These are phyloP conservation scores for Tetradesmus obliquus DNA, from an alignment of 139 green algal genomes.

Conservation along the genomic window DNA sequence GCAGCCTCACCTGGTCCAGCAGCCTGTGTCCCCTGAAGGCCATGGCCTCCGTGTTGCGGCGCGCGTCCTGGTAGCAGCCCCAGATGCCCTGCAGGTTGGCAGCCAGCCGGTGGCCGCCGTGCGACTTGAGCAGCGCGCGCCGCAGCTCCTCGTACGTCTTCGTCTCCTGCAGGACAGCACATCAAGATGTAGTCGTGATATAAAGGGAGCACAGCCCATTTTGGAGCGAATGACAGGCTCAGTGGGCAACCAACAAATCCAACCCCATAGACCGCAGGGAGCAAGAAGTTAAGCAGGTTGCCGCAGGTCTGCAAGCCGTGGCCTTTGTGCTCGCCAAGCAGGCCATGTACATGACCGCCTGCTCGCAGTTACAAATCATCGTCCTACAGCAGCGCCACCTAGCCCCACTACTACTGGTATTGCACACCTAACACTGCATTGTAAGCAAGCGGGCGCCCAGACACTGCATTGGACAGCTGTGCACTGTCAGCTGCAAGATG, in stretches of 20 bases:
- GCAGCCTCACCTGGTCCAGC: conserved; percentile 40
- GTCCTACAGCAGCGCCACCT: no score
- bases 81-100: conserved; percentile 35
- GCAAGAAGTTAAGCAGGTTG: neutral
- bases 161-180: neutral
- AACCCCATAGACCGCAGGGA: neutral
- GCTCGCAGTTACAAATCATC: no score
- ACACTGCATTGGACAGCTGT: no score
- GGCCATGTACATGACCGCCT: neutral
- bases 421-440: no score
- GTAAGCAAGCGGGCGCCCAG: no score
- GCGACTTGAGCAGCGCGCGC: conserved; percentile 20
- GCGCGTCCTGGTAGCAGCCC: conserved; percentile 40
- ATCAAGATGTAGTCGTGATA: neutral
- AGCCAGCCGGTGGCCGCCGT: neutral
- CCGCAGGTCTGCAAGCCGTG: no score
- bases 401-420: no score
- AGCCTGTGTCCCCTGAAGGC: conserved; percentile 49
- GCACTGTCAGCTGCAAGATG: no score
- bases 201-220: neutral
- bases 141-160: conserved; percentile 38
- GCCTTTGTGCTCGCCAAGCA: neutral
- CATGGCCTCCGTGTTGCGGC: conserved; percentile 41
- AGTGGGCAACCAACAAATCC: neutral
- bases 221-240: no score